A percentile compares a stretch with the other conserved stretches of the same genome.
Evolutionary conservation across 345 rosid genomes (phyloP).

Genomic region (Gossypium bickii): DNA sequence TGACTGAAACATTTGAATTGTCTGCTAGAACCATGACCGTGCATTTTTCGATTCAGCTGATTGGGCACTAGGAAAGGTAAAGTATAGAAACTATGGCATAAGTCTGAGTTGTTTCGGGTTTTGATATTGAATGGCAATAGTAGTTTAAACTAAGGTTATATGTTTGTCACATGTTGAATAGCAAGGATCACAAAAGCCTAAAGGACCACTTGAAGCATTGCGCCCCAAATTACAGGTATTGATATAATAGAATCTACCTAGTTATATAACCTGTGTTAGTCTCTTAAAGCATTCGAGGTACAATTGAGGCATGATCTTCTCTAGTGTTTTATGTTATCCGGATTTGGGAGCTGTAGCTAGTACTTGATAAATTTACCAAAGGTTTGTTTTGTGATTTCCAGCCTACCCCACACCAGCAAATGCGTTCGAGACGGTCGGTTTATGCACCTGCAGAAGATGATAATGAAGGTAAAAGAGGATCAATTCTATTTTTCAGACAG

Average conservation of each 20-base stretch:
- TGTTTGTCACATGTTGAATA: conserved; percentile 17
- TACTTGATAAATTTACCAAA: not conserved
- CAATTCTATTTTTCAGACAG: not conserved
- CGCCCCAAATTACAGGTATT: conserved; percentile 83
- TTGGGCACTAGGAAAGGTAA: conserved; percentile 27
- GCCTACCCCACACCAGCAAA: conserved; percentile 79
- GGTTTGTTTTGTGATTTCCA: conserved; percentile 22
- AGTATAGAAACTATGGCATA: too few species aligned
- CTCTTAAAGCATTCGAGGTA: too few species aligned
- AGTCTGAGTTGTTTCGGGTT: not conserved
- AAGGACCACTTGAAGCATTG: conserved; percentile 72
- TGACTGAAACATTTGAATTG: conserved; percentile 11
- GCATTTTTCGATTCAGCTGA: conserved; percentile 94
- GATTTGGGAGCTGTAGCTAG: not conserved
- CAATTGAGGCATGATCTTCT: not conserved
- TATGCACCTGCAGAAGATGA: conserved; percentile 62
- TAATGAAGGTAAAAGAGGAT: conserved; percentile 32
- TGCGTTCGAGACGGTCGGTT: conserved; percentile 67
- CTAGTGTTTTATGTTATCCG: too few species aligned
- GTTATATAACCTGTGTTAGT: not conserved
- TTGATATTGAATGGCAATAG: conserved; percentile 11
- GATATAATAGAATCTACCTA: not conserved
- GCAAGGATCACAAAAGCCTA: conserved; percentile 36
- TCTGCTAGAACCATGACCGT: conserved; percentile 67
- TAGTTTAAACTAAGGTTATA: conserved; percentile 15